Evolutionary conservation across 2,329 filamentous ascomycete genomes (phyloP).

Genomic region (Paracoccidioides brasiliensis): DNA sequence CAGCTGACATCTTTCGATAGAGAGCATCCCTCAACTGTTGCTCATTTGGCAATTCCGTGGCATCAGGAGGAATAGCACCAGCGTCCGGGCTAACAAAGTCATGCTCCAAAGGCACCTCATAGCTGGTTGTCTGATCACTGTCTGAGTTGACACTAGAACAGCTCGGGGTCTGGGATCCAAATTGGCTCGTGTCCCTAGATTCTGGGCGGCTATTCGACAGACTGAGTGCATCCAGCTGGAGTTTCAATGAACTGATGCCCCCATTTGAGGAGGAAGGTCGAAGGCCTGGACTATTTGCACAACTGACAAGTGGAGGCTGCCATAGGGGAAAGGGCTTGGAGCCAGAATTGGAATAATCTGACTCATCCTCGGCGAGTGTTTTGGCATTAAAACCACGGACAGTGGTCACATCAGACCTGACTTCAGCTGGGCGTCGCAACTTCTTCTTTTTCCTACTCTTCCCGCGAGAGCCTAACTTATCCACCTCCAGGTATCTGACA

Average conservation of each 20-base stretch:
- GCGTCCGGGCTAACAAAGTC: conserved; percentile 64
- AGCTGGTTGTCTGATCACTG: conserved; percentile 63
- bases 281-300: conserved; percentile 34
- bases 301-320: conserved; percentile 17
- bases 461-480: neutral
- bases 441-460: conserved; percentile 32
- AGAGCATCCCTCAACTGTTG: conserved; percentile 40
- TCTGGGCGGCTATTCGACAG: conserved; percentile 49
- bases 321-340: conserved; percentile 21
- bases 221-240: conserved; percentile 66
- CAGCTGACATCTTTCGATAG: conserved; percentile 73
- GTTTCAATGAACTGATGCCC: conserved; percentile 70
- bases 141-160: conserved; percentile 50
- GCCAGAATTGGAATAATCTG: conserved; percentile 29
- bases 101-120: conserved; percentile 70
- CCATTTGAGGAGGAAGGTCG: conserved; percentile 41
- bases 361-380: conserved; percentile 34
- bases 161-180: conserved; percentile 35
- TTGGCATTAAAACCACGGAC: conserved; percentile 33
- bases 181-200: conserved; percentile 40
- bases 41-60: conserved; percentile 39
- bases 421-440: conserved; percentile 16
- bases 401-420: conserved; percentile 23
- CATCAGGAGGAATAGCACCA: conserved; percentile 22
- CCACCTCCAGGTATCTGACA: neutral